Base-by-base conservation (phyloP, 805 yeast species). In the Sugiyamaella americana region DNA sequence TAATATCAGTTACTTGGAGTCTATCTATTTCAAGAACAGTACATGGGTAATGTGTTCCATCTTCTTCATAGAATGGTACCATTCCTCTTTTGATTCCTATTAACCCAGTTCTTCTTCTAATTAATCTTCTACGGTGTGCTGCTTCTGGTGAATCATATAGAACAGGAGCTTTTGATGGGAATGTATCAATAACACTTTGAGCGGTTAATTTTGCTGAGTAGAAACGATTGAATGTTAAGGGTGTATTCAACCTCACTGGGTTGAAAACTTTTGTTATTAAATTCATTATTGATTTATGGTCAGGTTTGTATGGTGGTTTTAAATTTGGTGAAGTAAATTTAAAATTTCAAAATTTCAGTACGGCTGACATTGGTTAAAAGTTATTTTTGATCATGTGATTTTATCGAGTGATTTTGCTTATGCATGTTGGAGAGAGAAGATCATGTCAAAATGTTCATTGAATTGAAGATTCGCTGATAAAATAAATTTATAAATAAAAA, bases 1-100 rank as follows among this genome's bases (percentile, higher is more conserved):
- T 85, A 58, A 78, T 79, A 60, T 76, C 74, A 16, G 83, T 67
- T 16, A 93, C 98, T 69, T 93, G 98, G 52, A 87, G 86, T 47
- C 89, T 79, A 63, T 88, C 84, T 50, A 93, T 76, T 62, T 88
- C 94, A 36, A 93, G 70, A 5, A 93, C 84, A 3, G 98, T 93
- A 41, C 94, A 93, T 2, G 95, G 89, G 46, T 74, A 65, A 52
- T 80, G 80, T 44, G 70, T 72, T 22, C 96, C 98, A 11, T 73
- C 73, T 32, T 67, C 66, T 23, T 75, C 74, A 60, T 76, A 91
- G 76, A 79, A 85, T 13, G 93, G 79, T 43, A 88, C 80, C 96
- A 91, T 91, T 16, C 97, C 98, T 49, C 83, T 72, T 63, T 93
- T 93, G 53, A 79, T 70, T 1, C 94, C 95, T 23, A 91, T 67